Conservation (phyloP, 148 eudicot genomes). For the Silene uniflora region DNA sequence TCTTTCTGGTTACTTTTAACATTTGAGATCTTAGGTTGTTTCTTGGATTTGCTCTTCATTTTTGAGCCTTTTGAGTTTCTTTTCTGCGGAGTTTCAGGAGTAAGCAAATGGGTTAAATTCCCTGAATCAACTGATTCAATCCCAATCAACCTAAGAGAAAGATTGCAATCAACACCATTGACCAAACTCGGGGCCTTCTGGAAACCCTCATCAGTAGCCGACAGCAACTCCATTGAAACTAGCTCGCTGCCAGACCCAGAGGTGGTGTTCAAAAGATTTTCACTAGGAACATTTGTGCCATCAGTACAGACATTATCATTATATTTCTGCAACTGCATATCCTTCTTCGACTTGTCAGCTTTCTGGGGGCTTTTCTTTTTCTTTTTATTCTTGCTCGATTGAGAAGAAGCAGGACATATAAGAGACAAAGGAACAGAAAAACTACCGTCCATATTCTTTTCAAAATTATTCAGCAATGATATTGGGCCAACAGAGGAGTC, state of each 20-base stretch:
- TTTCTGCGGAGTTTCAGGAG: conserved; percentile 33
- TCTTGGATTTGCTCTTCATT: conserved; percentile 29
- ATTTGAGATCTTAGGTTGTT: conserved; percentile 33
- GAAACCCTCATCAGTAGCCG: conserved; percentile 28
- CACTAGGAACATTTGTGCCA: conserved; percentile 28
- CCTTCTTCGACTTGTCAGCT: conserved; percentile 24
- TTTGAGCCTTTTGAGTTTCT: conserved; percentile 38
- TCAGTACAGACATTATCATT: conserved; percentile 30
- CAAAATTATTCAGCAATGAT: conserved; percentile 31
- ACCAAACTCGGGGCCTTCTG: conserved; percentile 26
- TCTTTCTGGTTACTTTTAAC: conserved; percentile 27
- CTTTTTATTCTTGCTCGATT: conserved; percentile 35
- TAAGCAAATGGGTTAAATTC: conserved; percentile 26
- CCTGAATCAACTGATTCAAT: conserved; percentile 34
- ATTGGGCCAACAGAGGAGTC: conserved; percentile 43
- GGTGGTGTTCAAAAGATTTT: conserved; percentile 31
- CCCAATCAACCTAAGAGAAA: conserved; percentile 25
- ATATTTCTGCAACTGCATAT: conserved; percentile 27
- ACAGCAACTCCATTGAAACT: conserved; percentile 25
- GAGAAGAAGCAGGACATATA: conserved; percentile 26
- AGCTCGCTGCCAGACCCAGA: conserved; percentile 45
- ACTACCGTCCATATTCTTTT: conserved; percentile 28
- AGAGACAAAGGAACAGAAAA: conserved; percentile 28
- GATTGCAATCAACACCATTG: conserved; percentile 30
- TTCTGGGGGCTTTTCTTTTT: conserved; percentile 35